phyloP scores from a whole-genome alignment of 495 filamentous ascomycete genomes.

The Bryoglossum gracile region DNA sequence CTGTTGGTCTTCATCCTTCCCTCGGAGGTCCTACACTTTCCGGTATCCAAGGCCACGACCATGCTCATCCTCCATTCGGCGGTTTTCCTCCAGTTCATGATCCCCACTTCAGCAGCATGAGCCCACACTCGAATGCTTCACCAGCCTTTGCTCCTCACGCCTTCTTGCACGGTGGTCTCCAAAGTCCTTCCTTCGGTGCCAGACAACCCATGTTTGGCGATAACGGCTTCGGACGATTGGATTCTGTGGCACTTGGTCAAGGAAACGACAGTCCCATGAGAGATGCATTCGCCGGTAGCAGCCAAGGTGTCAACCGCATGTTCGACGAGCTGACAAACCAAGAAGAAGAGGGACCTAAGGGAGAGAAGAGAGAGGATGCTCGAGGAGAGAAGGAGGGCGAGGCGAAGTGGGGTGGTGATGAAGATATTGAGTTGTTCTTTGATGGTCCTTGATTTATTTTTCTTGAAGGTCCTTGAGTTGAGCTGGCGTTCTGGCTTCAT shows the following conservation, averaged over 20 bases:
- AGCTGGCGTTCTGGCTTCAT: no score
- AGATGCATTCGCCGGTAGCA: slow-evolving; percentile 22
- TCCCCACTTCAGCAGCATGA: slow-evolving; percentile 22
- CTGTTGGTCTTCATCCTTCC: slow-evolving; percentile 10
- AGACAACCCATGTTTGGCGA: slow-evolving; percentile 23
- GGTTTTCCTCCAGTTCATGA: slow-evolving; percentile 15
- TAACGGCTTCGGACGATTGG: slow-evolving; percentile 19
- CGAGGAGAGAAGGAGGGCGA: slow-evolving; percentile 8
- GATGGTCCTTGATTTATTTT: slow-evolving; percentile 23
- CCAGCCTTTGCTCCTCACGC: slow-evolving; percentile 24
- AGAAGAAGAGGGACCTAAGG: slow-evolving; percentile 26
- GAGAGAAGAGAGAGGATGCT: slow-evolving; percentile 1
- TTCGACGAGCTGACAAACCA: slow-evolving; percentile 45
- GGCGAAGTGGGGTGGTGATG: slow-evolving; percentile 18
- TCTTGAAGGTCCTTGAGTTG: no score
- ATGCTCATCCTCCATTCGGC: slow-evolving; percentile 19
- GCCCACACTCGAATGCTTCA: slow-evolving; percentile 10
- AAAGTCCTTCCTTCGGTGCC: slow-evolving; percentile 14
- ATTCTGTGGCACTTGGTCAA: slow-evolving; percentile 16
- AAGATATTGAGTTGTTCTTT: slow-evolving; percentile 21
- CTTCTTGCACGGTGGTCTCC: slow-evolving; percentile 19
- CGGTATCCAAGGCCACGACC: slow-evolving; percentile 16
- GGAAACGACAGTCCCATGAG: slow-evolving; percentile 17
- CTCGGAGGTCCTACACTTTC: slow-evolving; percentile 16
- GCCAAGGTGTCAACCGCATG: slow-evolving; percentile 42